These are phyloP conservation scores for Torulaspora microellipsoides DNA, from an alignment of 805 yeast genomes.

Conservation along the genomic window DNA sequence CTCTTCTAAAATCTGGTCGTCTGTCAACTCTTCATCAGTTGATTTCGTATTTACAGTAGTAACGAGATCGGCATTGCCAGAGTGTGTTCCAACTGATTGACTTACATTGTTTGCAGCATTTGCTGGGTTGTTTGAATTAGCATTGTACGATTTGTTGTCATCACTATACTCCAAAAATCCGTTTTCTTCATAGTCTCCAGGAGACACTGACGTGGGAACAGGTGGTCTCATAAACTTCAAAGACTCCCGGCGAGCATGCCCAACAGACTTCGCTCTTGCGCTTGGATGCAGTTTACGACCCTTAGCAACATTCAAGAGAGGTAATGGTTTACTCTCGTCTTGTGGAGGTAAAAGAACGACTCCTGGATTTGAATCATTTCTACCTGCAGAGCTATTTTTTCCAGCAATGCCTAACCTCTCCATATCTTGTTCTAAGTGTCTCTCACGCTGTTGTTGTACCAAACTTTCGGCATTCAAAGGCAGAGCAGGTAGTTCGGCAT, in stretches of 20 bases:
- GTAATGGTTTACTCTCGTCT: constrained; percentile 25
- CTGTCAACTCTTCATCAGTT: constrained; percentile 37
- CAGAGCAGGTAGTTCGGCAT: constrained; percentile 31
- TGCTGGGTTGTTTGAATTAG: constrained; percentile 5
- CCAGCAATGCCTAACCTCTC: constrained; percentile 16
- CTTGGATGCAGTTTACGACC: constrained; percentile 59
- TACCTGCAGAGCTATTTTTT: constrained; percentile 3
- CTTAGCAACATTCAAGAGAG: constrained; percentile 22
- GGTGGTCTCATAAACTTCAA: constrained; percentile 37
- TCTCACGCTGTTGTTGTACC: constrained; percentile 31
- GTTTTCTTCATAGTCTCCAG: constrained; percentile 39
- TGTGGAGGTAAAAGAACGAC: constrained; percentile 3
- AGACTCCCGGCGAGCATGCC: constrained; percentile 63
- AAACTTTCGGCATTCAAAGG: constrained; percentile 34
- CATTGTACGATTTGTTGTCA: constrained; percentile 44
- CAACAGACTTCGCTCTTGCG: constrained; percentile 80
- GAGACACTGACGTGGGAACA: constrained; percentile 33
- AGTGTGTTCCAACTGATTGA: constrained; percentile 11
- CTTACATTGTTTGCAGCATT: constrained; percentile 19
- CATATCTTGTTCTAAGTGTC: constrained; percentile 21
- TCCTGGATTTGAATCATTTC: constrained; percentile 3
- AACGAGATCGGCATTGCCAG: constrained; percentile 7
- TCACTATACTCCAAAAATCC: constrained; percentile 39
- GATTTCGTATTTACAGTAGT: constrained; percentile 2
- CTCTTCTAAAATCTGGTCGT: constrained; percentile 44